Conservation (phyloP, 2,329 filamentous ascomycete genomes). For the Albifimbria verrucaria region DNA sequence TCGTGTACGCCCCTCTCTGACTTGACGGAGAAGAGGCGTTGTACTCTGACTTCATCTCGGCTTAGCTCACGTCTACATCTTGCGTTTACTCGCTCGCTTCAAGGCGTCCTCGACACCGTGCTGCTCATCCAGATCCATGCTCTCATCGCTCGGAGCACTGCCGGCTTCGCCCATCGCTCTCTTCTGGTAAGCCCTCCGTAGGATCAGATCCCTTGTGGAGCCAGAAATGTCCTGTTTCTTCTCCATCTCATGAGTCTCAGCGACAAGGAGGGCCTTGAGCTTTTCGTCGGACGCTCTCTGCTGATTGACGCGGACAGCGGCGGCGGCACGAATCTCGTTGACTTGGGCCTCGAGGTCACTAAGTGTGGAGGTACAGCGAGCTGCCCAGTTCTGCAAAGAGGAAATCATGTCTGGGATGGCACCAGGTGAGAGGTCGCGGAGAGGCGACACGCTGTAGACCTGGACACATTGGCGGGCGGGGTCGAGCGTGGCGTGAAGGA, state of each 20-base stretch:
- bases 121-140: slow-evolving; percentile 55
- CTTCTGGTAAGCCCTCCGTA: slow-evolving; percentile 25
- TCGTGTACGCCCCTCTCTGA: not conserved
- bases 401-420: slow-evolving; percentile 66
- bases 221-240: slow-evolving; percentile 23
- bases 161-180: slow-evolving; percentile 40
- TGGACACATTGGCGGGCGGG: slow-evolving; percentile 70
- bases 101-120: slow-evolving; percentile 43
- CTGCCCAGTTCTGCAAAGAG: slow-evolving; percentile 71
- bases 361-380: slow-evolving; percentile 73
- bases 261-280: slow-evolving; percentile 43
- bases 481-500: slow-evolving; percentile 80
- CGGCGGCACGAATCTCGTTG: slow-evolving; percentile 57
- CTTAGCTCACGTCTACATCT: slow-evolving; percentile 37
- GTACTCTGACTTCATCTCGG: not conserved
- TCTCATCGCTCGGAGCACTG: slow-evolving; percentile 42
- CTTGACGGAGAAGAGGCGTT: slow-evolving; percentile 4
- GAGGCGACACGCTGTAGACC: slow-evolving; percentile 75
- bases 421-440: slow-evolving; percentile 79
- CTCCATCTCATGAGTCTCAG: slow-evolving; percentile 41
- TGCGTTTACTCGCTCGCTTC: slow-evolving; percentile 51
- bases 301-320: slow-evolving; percentile 49
- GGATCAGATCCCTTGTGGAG: slow-evolving; percentile 18
- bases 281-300: slow-evolving; percentile 44
- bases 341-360: slow-evolving; percentile 74